Evolutionary conservation across 2,329 filamentous ascomycete genomes (phyloP).

Genomic region (Achaetomium macrosporum): DNA sequence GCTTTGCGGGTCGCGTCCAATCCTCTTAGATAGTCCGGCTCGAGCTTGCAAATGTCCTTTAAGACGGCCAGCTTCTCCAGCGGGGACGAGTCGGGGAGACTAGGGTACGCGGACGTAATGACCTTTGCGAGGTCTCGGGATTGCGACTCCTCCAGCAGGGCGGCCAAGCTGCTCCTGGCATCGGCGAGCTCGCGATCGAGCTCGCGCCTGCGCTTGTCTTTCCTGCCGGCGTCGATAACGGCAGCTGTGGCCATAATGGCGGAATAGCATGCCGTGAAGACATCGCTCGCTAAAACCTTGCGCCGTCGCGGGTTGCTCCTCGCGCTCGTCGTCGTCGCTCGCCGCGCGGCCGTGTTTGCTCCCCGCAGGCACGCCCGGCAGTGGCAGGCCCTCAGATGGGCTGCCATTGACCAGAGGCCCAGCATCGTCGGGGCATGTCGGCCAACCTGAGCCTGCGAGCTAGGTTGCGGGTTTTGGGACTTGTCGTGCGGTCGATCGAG

Average conservation of each 20-base stretch:
- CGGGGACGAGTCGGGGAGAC: slow-evolving; percentile 1
- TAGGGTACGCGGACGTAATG: slow-evolving; percentile 6
- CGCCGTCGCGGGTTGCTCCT: slow-evolving; percentile 38
- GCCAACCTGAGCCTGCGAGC: slow-evolving; percentile 14
- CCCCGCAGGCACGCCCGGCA: slow-evolving; percentile 56
- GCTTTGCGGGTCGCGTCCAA: neutral
- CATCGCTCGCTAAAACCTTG: slow-evolving; percentile 44
- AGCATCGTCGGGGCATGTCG: slow-evolving; percentile 52
- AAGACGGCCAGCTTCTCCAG: slow-evolving; percentile 12
- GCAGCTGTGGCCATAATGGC: slow-evolving; percentile 61
- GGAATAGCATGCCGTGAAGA: slow-evolving; percentile 63
- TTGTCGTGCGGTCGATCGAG: slow-evolving; percentile 1
- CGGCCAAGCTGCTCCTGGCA: slow-evolving; percentile 43
- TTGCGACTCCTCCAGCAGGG: slow-evolving; percentile 32
- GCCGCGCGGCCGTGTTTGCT: slow-evolving; percentile 43
- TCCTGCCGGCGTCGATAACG: slow-evolving; percentile 54
- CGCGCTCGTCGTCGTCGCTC: slow-evolving; percentile 32
- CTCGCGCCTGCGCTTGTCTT: slow-evolving; percentile 51
- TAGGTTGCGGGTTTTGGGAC: neutral
- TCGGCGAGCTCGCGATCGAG: slow-evolving; percentile 57
- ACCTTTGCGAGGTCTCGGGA: slow-evolving; percentile 18
- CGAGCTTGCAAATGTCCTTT: slow-evolving; percentile 17
- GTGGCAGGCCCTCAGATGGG: slow-evolving; percentile 57
- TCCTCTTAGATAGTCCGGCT: slow-evolving; percentile 1
- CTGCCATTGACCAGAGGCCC: slow-evolving; percentile 61